These are phyloP conservation scores for Dendrostoma leiphaemia DNA, from an alignment of 2,329 filamentous ascomycete species.

Conservation along the genomic window DNA sequence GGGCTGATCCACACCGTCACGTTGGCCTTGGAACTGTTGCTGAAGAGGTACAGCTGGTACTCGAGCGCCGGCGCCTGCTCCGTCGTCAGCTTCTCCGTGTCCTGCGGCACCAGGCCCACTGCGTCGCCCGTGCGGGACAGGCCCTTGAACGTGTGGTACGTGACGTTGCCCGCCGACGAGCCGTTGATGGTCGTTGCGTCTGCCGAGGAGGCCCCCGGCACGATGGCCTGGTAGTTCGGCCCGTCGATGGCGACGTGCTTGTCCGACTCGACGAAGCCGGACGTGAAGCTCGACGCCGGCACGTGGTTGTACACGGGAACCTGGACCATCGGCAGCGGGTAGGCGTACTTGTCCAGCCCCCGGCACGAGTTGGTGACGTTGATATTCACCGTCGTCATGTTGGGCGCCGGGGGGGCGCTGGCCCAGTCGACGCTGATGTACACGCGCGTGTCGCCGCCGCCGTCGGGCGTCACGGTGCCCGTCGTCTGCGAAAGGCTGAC, in stretches of 20 bases:
- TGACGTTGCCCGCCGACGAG: constrained; percentile 24
- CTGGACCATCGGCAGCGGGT: constrained; percentile 43
- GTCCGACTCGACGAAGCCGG: constrained; percentile 63
- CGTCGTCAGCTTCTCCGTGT: constrained; percentile 46
- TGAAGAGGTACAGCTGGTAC: constrained; percentile 63
- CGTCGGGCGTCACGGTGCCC: constrained; percentile 47
- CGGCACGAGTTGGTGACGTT: constrained; percentile 48
- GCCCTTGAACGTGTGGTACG: constrained; percentile 50
- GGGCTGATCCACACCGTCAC: constrained; percentile 52
- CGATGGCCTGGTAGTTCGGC: constrained; percentile 46
- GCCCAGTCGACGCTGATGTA: constrained; percentile 57
- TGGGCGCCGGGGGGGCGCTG: constrained; percentile 33
- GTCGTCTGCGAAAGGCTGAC: constrained; percentile 47
- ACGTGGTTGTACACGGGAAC: constrained; percentile 52
- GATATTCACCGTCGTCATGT: constrained; percentile 47
- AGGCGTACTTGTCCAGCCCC: constrained; percentile 40
- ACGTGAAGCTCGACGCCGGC: constrained; percentile 48
- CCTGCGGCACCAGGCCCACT: constrained; percentile 54
- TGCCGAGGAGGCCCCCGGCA: constrained; percentile 26
- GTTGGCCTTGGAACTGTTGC: constrained; percentile 40
- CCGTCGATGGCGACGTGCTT: constrained; percentile 55
- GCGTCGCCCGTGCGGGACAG: constrained; percentile 59
- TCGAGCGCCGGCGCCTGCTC: constrained; percentile 53
- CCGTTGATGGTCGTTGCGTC: constrained; percentile 18
- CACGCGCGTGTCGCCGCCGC: constrained; percentile 50